These are phyloP conservation scores for Brassica balearica DNA, from an alignment of 441 rosid species.

Conservation along the genomic window DNA sequence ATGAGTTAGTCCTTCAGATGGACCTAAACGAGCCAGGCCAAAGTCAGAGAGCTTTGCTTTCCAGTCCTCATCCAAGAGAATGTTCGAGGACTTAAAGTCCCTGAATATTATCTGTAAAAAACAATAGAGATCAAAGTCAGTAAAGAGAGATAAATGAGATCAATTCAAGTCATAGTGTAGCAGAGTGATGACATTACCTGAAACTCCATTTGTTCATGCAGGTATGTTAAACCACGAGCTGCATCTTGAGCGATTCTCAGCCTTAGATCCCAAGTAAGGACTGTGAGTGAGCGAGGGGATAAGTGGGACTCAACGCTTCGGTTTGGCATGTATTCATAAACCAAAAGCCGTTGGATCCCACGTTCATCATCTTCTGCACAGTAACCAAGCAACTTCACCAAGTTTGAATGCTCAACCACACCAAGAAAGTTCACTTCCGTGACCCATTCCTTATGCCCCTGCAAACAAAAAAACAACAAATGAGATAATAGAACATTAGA, in stretches of 20 bases:
- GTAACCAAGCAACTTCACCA: slow-evolving; percentile 71
- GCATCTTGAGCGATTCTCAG: slow-evolving; percentile 90
- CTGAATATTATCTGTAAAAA: slow-evolving; percentile 75
- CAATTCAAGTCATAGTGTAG: background rate
- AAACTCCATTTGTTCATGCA: slow-evolving; percentile 95
- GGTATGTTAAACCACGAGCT: slow-evolving; percentile 89
- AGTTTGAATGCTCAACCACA: slow-evolving; percentile 72
- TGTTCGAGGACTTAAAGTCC: slow-evolving; percentile 93
- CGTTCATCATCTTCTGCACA: slow-evolving; percentile 86
- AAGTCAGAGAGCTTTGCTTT: slow-evolving; percentile 97
- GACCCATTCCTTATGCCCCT: slow-evolving; percentile 86
- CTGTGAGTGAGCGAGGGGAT: slow-evolving; percentile 50
- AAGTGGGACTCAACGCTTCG: slow-evolving; percentile 66
- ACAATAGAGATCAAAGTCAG: slow-evolving; percentile 10
- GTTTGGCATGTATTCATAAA: slow-evolving; percentile 73
- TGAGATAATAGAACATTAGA: slow-evolving; percentile 10
- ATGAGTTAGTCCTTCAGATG: slow-evolving; percentile 87
- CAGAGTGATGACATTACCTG: slow-evolving; percentile 58
- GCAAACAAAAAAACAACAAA: background rate
- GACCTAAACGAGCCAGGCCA: slow-evolving; percentile 94
- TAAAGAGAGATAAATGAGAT: background rate
- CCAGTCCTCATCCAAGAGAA: slow-evolving; percentile 88
- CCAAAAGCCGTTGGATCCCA: slow-evolving; percentile 81
- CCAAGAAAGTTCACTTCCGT: slow-evolving; percentile 82
- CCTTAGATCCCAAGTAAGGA: slow-evolving; percentile 86